A percentile compares a stretch with the other conserved stretches of the same genome.
Evolutionary conservation across 306 rosid species (phyloP).

Genomic region (Quercus mongolica): DNA sequence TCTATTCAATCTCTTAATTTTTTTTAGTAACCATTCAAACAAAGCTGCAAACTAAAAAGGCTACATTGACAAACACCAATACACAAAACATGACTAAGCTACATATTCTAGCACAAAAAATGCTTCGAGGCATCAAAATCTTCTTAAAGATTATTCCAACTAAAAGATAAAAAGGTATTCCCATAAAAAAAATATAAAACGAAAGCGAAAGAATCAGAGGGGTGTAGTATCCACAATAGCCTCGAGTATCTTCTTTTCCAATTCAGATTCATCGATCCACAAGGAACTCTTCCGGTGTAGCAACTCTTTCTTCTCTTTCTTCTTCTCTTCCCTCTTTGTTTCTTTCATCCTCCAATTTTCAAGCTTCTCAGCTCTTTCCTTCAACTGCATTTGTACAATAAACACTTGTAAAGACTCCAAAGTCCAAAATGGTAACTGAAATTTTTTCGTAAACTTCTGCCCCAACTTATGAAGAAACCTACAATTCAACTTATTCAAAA

Average conservation of each 20-base stretch:
- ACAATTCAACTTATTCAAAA: neutral
- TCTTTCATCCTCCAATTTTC: constrained; percentile 57
- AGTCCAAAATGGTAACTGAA: neutral
- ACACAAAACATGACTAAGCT: neutral
- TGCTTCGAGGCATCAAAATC: neutral
- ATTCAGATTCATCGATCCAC: constrained; percentile 36
- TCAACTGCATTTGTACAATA: constrained; percentile 29
- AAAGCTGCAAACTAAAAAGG: neutral
- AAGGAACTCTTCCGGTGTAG: constrained; percentile 37
- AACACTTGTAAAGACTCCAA: neutral
- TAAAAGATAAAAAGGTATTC: neutral
- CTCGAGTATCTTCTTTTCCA: constrained; percentile 31
- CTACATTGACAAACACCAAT: neutral
- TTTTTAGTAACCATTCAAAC: neutral
- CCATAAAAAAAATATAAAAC: neutral
- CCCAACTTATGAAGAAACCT: neutral
- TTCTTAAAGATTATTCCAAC: neutral
- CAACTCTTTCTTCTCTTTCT: constrained; percentile 36
- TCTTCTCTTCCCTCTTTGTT: constrained; percentile 29
- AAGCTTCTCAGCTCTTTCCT: constrained; percentile 48
- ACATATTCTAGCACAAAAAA: neutral
- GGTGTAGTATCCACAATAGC: constrained; percentile 17
- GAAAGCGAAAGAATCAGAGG: constrained; percentile 21
- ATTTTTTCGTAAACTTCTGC: neutral
- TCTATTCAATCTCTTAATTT: too few species aligned